Evolutionary conservation across 1,139 yeast species (phyloP), one percentile per base, ranked within the genome.

Genomic region (Geotrichum bryndzae): DNA sequence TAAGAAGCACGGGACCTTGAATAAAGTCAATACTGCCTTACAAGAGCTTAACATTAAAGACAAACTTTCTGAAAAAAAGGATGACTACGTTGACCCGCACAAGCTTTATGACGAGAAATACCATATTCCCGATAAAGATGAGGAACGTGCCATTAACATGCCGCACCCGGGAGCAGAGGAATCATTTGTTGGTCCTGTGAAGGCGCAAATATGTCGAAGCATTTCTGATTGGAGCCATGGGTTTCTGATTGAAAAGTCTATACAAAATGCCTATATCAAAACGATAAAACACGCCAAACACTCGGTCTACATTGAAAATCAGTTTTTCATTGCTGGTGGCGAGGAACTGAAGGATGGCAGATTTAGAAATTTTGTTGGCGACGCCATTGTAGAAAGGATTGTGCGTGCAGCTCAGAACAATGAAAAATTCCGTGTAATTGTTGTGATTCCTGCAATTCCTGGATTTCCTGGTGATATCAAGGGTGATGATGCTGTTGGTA

Each of bases 161-260:
- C 64, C 64, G 31, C 54, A 53, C 18, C 63, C 65, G 3, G 35
- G 53, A 29, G 38, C 57, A n/a, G 25, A 51, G 15, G 60, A 63
- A 6, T 61, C 66, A 8, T 54, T 57, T 54, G 56, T 33, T 13
- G 67, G 67, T 7, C 56, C 62, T 10, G 62, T 64, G 3, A 52
- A 51, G 22, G 63, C 64, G 11, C 67, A 65, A 48, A 48, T 65
- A 23, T 58, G 63, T 33, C 63, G 67, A 18, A 60, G 64, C 45
- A 63, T 64, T 54, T 35, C 60, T 23, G 67, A 65, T 53, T 65
- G 67, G 67, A 62, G 65, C 46, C 66, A 64, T 23, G 67, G 67
- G n/a, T 64, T 63, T 45, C 48, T 65, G 23, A 45, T 38, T 13
- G 67, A 65, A 53, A 55, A 56, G 15, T 65, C 67, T 10, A 65